phyloP scores from a whole-genome alignment of 495 filamentous ascomycete species.

The Friedmanniomyces endolithicus region DNA sequence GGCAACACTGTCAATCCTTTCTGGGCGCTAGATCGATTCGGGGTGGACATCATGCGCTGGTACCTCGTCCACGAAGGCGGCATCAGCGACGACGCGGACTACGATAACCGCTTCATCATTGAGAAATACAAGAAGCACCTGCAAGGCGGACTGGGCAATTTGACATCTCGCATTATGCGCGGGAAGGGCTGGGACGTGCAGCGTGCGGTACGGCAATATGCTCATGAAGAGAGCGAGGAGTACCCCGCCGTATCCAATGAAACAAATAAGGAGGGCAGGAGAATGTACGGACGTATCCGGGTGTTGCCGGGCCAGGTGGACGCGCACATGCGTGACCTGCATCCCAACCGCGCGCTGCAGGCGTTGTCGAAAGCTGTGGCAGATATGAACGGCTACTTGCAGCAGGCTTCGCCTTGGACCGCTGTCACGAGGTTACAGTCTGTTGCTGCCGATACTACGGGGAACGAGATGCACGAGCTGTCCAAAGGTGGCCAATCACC shows the following conservation, averaged over 20 bases:
- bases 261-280: background rate
- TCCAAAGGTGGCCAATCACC: background rate
- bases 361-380: slow-evolving; percentile 51
- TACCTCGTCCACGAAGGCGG: slow-evolving; percentile 71
- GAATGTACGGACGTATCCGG: background rate
- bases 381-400: slow-evolving; percentile 58
- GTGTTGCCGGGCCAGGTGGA: slow-evolving; percentile 34
- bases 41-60: slow-evolving; percentile 74
- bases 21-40: slow-evolving; percentile 80
- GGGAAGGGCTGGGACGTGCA: slow-evolving; percentile 54
- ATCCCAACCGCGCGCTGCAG: slow-evolving; percentile 53
- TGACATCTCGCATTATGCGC: slow-evolving; percentile 54
- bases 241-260: background rate
- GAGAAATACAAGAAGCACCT: slow-evolving; percentile 67
- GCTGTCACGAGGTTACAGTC: slow-evolving; percentile 14
- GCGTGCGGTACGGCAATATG: slow-evolving; percentile 38
- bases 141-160: slow-evolving; percentile 64
- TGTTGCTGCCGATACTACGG: slow-evolving; percentile 3
- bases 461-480: background rate
- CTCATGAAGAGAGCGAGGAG: background rate
- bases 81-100: slow-evolving; percentile 64
- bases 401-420: slow-evolving; percentile 46
- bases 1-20: slow-evolving; percentile 95
- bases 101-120: slow-evolving; percentile 64
- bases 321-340: slow-evolving; percentile 48